Evolutionary conservation across 176 grass and related monocot genomes (phyloP).

Genomic region (Metroxylon sagu): DNA sequence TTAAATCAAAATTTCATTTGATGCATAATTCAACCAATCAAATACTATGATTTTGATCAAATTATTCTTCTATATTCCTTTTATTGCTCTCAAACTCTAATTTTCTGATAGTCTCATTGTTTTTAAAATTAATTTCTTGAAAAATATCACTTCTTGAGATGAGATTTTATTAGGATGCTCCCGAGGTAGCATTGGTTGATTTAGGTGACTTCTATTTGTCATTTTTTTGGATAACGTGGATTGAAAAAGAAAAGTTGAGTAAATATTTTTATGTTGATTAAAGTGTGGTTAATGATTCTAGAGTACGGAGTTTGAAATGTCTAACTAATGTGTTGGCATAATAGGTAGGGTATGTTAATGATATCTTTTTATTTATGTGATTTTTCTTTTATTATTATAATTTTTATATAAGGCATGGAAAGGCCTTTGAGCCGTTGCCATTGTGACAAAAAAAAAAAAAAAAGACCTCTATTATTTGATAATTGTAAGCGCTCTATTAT

Average conservation of each 20-base stretch:
- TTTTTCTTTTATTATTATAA: too few species aligned
- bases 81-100: neutral
- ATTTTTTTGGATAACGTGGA: neutral
- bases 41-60: neutral
- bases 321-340: slow-evolving; percentile 72
- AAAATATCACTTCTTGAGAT: neutral
- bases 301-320: slow-evolving; percentile 36
- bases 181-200: slow-evolving; percentile 52
- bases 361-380: too few species aligned
- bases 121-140: neutral
- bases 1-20: too few species aligned
- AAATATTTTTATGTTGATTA: neutral
- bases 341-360: slow-evolving; percentile 33
- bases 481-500: too few species aligned
- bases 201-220: slow-evolving; percentile 40
- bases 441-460: too few species aligned
- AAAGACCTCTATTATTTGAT: too few species aligned
- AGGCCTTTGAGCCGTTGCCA: too few species aligned
- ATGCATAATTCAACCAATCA: neutral
- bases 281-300: slow-evolving; percentile 48
- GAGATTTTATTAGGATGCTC: slow-evolving; percentile 44
- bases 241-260: neutral
- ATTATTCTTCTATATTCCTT: neutral
- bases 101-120: neutral
- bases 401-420: too few species aligned